Conservation (phyloP, 1,284 basidiomycete genomes). For the Acaromyces ingoldii region DNA sequence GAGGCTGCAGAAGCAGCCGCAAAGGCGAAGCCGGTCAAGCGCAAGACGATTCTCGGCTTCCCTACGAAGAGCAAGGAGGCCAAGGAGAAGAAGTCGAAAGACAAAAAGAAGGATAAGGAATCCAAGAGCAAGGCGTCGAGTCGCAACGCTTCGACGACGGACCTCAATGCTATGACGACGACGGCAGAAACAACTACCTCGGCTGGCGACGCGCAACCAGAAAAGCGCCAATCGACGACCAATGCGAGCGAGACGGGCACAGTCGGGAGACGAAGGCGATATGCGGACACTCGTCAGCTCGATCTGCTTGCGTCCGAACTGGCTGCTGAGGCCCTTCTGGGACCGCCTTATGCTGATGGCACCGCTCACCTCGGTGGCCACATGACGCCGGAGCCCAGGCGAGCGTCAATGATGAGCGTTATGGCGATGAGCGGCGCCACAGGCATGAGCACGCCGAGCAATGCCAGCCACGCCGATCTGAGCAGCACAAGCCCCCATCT, state of each 20-base stretch:
- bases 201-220: not conserved
- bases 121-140: not conserved
- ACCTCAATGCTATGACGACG: not conserved
- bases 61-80: conserved; percentile 17
- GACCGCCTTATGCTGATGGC: not conserved
- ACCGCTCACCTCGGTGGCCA: not conserved
- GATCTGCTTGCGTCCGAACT: conserved; percentile 35
- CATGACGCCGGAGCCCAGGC: not conserved
- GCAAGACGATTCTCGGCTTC: conserved; percentile 10
- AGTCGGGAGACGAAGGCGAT: conserved; percentile 20
- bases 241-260: conserved; percentile 9
- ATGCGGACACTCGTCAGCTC: conserved; percentile 32
- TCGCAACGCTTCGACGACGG: not conserved
- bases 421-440: not conserved
- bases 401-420: conserved; percentile 9
- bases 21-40: not conserved
- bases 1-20: not conserved
- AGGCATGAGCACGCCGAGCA: not conserved
- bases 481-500: not conserved
- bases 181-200: not conserved
- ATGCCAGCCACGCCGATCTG: conserved; percentile 1
- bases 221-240: not conserved
- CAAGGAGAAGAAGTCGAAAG: conserved; percentile 15
- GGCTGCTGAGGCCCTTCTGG: conserved; percentile 22
- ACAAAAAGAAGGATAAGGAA: conserved; percentile 13